A percentile compares a stretch with the other conserved stretches of the same genome.
phyloP scores from a whole-genome alignment of 1,284 basidiomycete species.

The Malassezia sympodialis region DNA sequence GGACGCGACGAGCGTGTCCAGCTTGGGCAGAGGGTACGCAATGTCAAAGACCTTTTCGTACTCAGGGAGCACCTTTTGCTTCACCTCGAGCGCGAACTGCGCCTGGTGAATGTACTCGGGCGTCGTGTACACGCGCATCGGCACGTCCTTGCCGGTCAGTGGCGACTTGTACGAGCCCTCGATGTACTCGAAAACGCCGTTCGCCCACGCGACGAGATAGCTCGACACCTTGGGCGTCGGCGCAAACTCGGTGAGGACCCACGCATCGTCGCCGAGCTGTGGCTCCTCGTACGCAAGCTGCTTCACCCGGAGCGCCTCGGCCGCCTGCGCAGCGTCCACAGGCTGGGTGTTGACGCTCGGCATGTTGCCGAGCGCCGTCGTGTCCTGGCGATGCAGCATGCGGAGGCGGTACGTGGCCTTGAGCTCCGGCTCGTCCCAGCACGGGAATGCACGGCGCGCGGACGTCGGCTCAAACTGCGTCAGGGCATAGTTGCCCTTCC shows the following conservation, averaged over 20 bases:
- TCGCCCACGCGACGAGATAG: constrained; percentile 81
- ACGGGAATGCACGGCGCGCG: constrained; percentile 56
- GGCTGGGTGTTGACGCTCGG: constrained; percentile 3
- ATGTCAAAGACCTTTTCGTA: constrained; percentile 81
- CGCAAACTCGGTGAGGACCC: constrained; percentile 38
- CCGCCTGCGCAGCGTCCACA: constrained; percentile 12
- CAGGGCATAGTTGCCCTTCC: constrained; percentile 42
- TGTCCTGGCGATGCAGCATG: constrained; percentile 68
- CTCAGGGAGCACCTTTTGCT: constrained; percentile 68
- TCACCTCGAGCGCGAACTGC: constrained; percentile 69
- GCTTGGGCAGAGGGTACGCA: constrained; percentile 76
- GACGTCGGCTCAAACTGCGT: constrained; percentile 62
- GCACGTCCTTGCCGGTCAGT: constrained; percentile 66
- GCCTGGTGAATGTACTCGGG: constrained; percentile 70
- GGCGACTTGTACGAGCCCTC: constrained; percentile 71
- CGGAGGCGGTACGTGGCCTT: constrained; percentile 75
- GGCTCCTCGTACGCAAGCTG: constrained; percentile 56
- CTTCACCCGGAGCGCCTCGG: constrained; percentile 50
- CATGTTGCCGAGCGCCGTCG: constrained; percentile 67
- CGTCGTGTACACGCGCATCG: constrained; percentile 71
- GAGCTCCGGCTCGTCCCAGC: constrained; percentile 84
- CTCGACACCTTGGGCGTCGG: constrained; percentile 60
- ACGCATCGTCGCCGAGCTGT: constrained; percentile 50
- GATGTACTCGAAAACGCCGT: constrained; percentile 65
- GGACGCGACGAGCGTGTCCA: constrained; percentile 40